A percentile compares a stretch with the other conserved stretches of the same genome.
phyloP scores from a whole-genome alignment of 164 flowering plant genomes.

The Vitis labrusca region DNA sequence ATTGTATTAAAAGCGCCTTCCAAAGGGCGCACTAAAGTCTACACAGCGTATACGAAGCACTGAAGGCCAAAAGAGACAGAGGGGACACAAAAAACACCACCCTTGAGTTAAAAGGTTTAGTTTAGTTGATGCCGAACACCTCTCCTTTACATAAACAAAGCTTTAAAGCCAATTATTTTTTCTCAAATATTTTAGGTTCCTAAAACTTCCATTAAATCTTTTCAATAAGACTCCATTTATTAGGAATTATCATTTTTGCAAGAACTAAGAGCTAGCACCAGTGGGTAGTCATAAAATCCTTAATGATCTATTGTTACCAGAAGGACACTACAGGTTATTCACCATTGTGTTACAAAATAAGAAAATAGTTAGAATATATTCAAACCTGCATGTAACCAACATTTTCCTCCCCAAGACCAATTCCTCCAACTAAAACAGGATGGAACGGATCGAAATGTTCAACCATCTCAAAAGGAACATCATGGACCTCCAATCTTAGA shows the following conservation, averaged over 20 bases:
- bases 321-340: no score
- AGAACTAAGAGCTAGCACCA: background rate
- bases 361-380: background rate
- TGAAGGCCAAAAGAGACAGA: no score
- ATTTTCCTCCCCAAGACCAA: conserved; percentile 86
- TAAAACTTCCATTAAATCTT: background rate
- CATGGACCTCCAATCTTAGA: conserved; percentile 79
- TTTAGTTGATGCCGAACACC: background rate
- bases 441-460: conserved; percentile 90
- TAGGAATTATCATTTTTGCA: background rate
- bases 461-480: conserved; percentile 95
- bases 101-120: background rate
- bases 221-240: background rate
- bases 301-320: no score
- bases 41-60: no score
- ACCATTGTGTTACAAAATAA: no score
- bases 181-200: background rate
- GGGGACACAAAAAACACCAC: no score
- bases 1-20: no score
- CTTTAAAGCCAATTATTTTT: background rate
- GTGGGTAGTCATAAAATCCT: background rate
- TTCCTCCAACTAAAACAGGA: conserved; percentile 90
- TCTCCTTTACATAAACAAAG: background rate
- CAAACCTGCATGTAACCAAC: conserved; percentile 97
- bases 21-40: no score